Conservation (phyloP, 257 asterid genomes). For the Solanum corneliomulleri region DNA sequence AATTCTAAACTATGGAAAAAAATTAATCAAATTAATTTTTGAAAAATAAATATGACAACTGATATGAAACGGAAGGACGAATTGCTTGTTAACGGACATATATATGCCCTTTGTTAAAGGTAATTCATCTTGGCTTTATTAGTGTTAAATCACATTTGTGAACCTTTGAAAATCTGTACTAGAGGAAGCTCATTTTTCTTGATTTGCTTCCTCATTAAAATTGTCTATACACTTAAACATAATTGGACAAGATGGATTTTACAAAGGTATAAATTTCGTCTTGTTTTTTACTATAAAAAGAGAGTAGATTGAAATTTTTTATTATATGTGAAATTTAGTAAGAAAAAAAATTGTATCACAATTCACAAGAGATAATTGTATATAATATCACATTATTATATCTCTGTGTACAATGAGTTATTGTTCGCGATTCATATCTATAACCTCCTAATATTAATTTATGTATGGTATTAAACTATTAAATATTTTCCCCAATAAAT, state of each 20-base stretch:
- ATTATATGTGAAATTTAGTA: not conserved
- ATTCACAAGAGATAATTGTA: not conserved
- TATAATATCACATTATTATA: not conserved
- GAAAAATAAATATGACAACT: not conserved
- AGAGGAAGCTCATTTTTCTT: not conserved
- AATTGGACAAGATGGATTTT: not conserved
- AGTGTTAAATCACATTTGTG: not conserved
- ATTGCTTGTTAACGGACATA: not conserved
- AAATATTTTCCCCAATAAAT: not conserved
- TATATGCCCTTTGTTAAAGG: not conserved
- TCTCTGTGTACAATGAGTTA: too few species aligned
- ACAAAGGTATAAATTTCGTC: not conserved
- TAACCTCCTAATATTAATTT: not conserved
- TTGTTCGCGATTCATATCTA: not conserved
- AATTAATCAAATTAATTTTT: not conserved
- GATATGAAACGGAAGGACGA: not conserved
- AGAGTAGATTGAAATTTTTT: not conserved
- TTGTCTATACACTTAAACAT: not conserved
- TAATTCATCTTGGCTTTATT: not conserved
- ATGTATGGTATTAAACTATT: not conserved
- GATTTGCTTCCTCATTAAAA: not conserved
- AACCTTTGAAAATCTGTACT: not conserved
- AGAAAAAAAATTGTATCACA: not conserved
- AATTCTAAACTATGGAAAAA: not conserved
- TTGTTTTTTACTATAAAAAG: not conserved